Percentiles rank a stretch among this genome's conserved stretches.
Evolutionary conservation across 108 stramenopile species (phyloP).

Genomic region (Pseudonitzschia multiseries): DNA sequence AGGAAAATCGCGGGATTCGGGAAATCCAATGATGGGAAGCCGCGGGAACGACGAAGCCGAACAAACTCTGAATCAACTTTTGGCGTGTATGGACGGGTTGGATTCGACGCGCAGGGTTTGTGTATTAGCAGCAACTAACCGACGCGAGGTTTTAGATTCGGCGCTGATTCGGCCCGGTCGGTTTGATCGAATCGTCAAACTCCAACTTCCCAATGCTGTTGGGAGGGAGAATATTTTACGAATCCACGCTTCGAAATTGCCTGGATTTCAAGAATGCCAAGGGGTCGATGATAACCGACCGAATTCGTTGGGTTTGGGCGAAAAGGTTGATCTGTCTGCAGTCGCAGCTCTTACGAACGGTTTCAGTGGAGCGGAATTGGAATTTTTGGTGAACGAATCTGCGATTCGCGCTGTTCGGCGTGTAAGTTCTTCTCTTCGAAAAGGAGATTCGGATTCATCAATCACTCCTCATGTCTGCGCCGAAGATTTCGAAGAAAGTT

Average conservation of each 20-base stretch:
- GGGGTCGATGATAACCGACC: constrained; percentile 57
- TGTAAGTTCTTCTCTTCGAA: constrained; percentile 56
- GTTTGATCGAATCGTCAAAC: constrained; percentile 91
- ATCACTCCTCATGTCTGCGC: constrained; percentile 62
- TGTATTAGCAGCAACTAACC: constrained; percentile 89
- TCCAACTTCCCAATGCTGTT: constrained; percentile 75
- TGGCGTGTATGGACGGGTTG: constrained; percentile 89
- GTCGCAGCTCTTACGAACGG: constrained; percentile 77
- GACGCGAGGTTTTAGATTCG: constrained; percentile 81
- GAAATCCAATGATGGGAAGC: constrained; percentile 39
- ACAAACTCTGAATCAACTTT: constrained; percentile 85
- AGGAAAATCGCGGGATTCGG: constrained; percentile 74
- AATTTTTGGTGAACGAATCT: constrained; percentile 95
- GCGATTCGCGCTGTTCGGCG: constrained; percentile 91
- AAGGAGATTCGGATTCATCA: constrained; percentile 33
- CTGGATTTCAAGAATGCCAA: constrained; percentile 70
- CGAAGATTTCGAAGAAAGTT: constrained; percentile 74
- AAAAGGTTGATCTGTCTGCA: constrained; percentile 62
- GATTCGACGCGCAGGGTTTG: constrained; percentile 68
- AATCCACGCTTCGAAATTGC: constrained; percentile 82
- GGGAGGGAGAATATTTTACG: constrained; percentile 84
- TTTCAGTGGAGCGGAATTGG: constrained; percentile 92
- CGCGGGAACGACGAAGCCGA: constrained; percentile 84
- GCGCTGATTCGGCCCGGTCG: constrained; percentile 92
- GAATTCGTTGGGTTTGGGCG: constrained; percentile 55